phyloP scores from a whole-genome alignment of 768 basidiomycete species.

The Trametes elegans region DNA sequence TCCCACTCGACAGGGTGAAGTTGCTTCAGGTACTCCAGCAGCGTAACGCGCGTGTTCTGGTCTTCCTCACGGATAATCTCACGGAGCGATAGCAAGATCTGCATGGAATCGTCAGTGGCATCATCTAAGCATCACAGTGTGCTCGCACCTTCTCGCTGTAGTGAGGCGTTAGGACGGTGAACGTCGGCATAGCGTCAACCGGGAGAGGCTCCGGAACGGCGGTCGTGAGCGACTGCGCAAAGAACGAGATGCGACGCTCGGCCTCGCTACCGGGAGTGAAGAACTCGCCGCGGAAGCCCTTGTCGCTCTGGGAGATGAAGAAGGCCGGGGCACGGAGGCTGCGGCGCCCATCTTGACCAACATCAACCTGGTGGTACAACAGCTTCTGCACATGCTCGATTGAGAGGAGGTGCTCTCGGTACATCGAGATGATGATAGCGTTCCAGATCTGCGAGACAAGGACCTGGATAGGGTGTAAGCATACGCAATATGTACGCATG shows the following conservation, averaged over 20 bases:
- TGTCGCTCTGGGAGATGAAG: conserved; percentile 95
- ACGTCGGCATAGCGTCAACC: conserved; percentile 99
- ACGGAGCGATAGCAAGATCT: conserved; percentile 92
- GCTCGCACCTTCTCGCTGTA: conserved; percentile 89
- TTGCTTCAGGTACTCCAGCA: conserved; percentile 97
- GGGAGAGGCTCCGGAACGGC: conserved; percentile 89
- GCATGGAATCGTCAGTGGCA: background rate
- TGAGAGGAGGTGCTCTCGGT: conserved; percentile 96
- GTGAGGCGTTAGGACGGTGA: conserved; percentile 97
- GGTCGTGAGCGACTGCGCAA: conserved; percentile 97
- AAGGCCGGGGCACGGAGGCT: conserved; percentile 94
- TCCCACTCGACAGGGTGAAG: conserved; percentile 98
- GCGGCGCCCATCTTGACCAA: conserved; percentile 78
- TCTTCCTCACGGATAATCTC: conserved; percentile 99
- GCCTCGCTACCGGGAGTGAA: conserved; percentile 96
- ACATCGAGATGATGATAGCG: conserved; percentile 99
- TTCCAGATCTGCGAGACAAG: conserved; percentile 99
- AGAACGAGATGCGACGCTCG: conserved; percentile 97
- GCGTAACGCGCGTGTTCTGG: conserved; percentile 93
- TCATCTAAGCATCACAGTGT: background rate
- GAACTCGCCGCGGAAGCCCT: conserved; percentile 80
- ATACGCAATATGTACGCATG: background rate
- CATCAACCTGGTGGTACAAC: conserved; percentile 95
- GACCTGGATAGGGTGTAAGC: conserved; percentile 48
- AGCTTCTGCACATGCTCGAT: conserved; percentile 99